These are phyloP conservation scores for Lentinula novae-zelandiae DNA, from an alignment of 1,284 basidiomycete species.

Conservation along the genomic window DNA sequence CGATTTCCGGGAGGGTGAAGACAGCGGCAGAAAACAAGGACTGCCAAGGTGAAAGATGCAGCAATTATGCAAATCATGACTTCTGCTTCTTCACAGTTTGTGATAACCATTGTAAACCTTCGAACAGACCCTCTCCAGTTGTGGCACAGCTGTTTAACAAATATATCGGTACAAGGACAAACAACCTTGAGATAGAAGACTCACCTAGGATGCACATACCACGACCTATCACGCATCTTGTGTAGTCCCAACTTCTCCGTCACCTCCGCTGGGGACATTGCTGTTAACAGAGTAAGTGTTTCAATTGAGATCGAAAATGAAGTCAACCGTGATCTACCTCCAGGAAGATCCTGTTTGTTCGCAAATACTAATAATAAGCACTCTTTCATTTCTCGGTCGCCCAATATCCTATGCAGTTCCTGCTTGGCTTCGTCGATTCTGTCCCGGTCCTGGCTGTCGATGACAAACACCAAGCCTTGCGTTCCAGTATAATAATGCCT, in stretches of 20 bases:
- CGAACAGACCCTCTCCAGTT: slow-evolving; percentile 92
- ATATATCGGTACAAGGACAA: neutral
- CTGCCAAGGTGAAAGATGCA: slow-evolving; percentile 14
- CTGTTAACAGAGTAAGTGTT: slow-evolving; percentile 37
- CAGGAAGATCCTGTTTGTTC: slow-evolving; percentile 98
- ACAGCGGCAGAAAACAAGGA: slow-evolving; percentile 28
- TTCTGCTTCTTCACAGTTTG: slow-evolving; percentile 93
- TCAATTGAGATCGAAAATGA: slow-evolving; percentile 5
- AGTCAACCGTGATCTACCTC: slow-evolving; percentile 59
- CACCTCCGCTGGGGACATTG: slow-evolving; percentile 98
- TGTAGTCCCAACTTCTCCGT: slow-evolving; percentile 97
- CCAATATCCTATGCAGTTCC: slow-evolving; percentile 95
- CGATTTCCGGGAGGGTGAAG: slow-evolving; percentile 20
- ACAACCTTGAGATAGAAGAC: slow-evolving; percentile 21
- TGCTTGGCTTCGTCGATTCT: slow-evolving; percentile 96
- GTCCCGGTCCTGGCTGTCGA: slow-evolving; percentile 89
- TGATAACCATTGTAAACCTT: slow-evolving; percentile 94
- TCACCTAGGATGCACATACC: slow-evolving; percentile 98
- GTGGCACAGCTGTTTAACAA: slow-evolving; percentile 75
- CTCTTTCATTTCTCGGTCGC: slow-evolving; percentile 98
- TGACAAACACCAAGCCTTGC: slow-evolving; percentile 97
- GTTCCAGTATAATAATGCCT: slow-evolving; percentile 99
- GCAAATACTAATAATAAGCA: slow-evolving; percentile 97
- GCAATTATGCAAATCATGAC: slow-evolving; percentile 39
- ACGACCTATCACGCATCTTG: slow-evolving; percentile 94